These are phyloP conservation scores for Neurospora discreta DNA, from an alignment of 495 filamentous ascomycete genomes.

Conservation along the genomic window DNA sequence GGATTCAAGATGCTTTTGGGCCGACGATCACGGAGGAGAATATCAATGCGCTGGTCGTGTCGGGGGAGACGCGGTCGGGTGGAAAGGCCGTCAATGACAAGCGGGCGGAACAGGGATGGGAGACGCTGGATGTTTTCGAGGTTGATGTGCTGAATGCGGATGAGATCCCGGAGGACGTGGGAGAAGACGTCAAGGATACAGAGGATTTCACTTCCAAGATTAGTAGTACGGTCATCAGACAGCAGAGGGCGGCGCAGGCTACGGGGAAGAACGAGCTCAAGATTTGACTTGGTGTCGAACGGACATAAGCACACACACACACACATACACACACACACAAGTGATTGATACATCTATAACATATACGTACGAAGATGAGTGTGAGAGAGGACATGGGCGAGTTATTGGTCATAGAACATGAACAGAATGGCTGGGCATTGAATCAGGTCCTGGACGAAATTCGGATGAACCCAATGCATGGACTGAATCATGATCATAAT, in stretches of 20 bases:
- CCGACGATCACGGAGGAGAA: conserved; percentile 77
- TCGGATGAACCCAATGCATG: neutral
- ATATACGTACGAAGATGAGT: neutral
- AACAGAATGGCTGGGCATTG: neutral
- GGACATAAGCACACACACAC: neutral
- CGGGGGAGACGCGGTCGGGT: conserved; percentile 76
- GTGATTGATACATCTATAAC: neutral
- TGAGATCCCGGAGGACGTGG: conserved; percentile 37
- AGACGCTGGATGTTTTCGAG: conserved; percentile 66
- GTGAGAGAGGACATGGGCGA: neutral
- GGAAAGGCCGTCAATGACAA: conserved; percentile 76
- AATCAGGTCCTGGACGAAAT: neutral
- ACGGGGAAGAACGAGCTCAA: neutral
- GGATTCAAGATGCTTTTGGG: conserved; percentile 82
- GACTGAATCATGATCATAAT: neutral
- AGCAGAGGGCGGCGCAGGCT: conserved; percentile 26
- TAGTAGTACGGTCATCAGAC: conserved; percentile 64
- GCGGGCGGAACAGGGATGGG: conserved; percentile 68
- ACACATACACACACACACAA: neutral
- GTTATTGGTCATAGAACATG: neutral
- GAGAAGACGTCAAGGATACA: conserved; percentile 14
- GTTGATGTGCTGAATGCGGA: conserved; percentile 78
- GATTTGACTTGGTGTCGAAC: neutral
- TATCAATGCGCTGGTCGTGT: conserved; percentile 75
- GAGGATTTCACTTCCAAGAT: conserved; percentile 72